Base-by-base conservation (phyloP, 2,329 filamentous ascomycete species). In the Tolypocladium ophioglossoides region DNA sequence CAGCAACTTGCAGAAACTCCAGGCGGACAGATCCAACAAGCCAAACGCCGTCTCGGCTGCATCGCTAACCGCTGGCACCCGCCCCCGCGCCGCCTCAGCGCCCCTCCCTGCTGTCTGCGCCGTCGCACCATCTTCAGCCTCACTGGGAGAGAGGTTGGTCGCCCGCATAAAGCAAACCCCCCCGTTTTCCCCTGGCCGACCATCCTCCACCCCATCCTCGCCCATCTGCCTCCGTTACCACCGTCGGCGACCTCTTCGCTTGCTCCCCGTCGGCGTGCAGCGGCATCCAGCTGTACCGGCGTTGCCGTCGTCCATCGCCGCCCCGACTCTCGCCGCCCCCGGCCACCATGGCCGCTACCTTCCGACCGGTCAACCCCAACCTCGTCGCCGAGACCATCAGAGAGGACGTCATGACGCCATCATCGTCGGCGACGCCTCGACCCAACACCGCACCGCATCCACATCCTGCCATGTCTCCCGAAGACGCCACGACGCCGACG, bases 401-500 rank as follows among this genome's bases (percentile, higher is more conserved):
- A 53, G 66, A 71, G 57, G 65, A 71, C 60, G 61, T 64, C 56
- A 71, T 71, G 68, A 64, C 67, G 58, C 66, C 71, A 58, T 69
- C 68, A 49, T 51, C 54, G 12, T 52, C 56, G 46, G 50, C 60
- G 48, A 70, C 68, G 47, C 65, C 70, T 47, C 68, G 69, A 52
- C 63, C 66, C n/a, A 69, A 61, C 58, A 69, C 70, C 40, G 66
- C 70, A 37, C 66, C 69, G 38, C 69, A 68, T 12, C 52, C 60
- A 54, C 64, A 62, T 49, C 50, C 62, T 44, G 51, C 61, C 48
- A 63, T 59, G 51, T 50, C 62, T 27, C 59, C 64, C 59, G 77
- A 78, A 56, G 78, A 81, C 57, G 69, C 69, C 52, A 67, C 78
- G 56, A 88, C 86, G 2, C 85, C 86, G 0, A 88, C 85, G 30